These are phyloP conservation scores for Corrigiola litoralis DNA, from an alignment of 179 eudicot species.

Conservation along the genomic window DNA sequence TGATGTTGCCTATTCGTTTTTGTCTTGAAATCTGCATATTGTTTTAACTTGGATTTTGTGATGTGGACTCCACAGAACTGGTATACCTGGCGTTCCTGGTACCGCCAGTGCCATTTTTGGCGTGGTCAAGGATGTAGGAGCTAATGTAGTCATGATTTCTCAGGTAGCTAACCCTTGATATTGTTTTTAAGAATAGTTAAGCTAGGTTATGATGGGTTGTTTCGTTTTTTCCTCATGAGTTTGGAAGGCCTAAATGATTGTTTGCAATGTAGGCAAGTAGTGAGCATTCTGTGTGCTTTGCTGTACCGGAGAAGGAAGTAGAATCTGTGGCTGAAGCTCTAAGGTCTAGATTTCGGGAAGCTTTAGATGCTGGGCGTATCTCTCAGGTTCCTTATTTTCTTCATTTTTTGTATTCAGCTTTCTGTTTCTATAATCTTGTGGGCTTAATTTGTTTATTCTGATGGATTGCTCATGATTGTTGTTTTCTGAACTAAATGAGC, in stretches of 20 bases:
- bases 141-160: slow-evolving; percentile 97
- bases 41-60: slow-evolving; percentile 15
- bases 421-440: neutral
- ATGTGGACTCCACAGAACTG: slow-evolving; percentile 61
- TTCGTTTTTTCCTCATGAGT: too few relatives aligned
- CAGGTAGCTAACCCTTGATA: slow-evolving; percentile 49
- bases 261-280: slow-evolving; percentile 79
- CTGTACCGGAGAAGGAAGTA: slow-evolving; percentile 97
- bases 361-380: slow-evolving; percentile 92
- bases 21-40: neutral
- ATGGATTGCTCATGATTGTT: neutral
- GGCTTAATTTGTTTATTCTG: neutral
- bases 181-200: neutral
- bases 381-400: slow-evolving; percentile 59
- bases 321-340: slow-evolving; percentile 83
- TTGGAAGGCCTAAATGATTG: slow-evolving; percentile 7
- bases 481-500: slow-evolving; percentile 9
- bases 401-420: neutral
- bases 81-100: slow-evolving; percentile 99
- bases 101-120: slow-evolving; percentile 89
- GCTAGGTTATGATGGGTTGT: neutral
- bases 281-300: slow-evolving; percentile 99
- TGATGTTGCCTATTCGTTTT: neutral
- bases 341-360: slow-evolving; percentile 77
- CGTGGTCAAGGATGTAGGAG: slow-evolving; percentile 94